These are phyloP conservation scores for Fusarium multiceps DNA, from an alignment of 2,329 filamentous ascomycete species.

Conservation along the genomic window DNA sequence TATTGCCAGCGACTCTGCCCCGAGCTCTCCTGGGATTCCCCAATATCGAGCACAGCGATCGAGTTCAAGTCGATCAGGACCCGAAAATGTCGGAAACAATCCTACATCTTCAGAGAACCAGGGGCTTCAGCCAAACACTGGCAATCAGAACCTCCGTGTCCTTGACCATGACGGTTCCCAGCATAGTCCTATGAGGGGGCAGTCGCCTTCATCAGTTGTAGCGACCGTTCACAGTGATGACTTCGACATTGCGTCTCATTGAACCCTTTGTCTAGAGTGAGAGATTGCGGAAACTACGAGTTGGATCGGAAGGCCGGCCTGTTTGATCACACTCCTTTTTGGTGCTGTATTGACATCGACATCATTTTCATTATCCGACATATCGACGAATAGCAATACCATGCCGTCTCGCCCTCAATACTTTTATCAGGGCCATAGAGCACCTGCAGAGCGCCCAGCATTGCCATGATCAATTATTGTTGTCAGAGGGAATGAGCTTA, in stretches of 20 bases:
- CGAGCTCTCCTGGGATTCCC: slow-evolving; percentile 21
- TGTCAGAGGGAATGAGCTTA: neutral
- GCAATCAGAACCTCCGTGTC: neutral
- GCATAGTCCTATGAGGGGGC: neutral
- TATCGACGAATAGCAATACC: neutral
- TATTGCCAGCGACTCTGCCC: slow-evolving; percentile 45
- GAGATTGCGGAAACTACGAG: neutral
- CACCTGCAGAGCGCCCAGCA: neutral
- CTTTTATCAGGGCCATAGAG: neutral
- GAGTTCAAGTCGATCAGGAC: neutral
- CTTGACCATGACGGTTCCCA: neutral
- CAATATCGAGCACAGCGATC: neutral
- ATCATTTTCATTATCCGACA: neutral
- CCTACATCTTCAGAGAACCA: neutral
- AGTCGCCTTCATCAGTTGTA: slow-evolving; percentile 45
- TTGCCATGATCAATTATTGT: neutral
- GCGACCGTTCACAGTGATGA: slow-evolving; percentile 55
- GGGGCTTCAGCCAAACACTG: neutral
- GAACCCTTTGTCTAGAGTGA: neutral
- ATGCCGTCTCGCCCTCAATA: neutral
- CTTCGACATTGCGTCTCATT: slow-evolving; percentile 39
- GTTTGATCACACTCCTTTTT: neutral
- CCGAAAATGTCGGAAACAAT: neutral
- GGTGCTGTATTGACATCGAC: neutral
- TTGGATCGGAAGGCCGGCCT: too few species aligned